phyloP scores from a whole-genome alignment of 768 basidiomycete species.

The Tulasnella sp. region DNA sequence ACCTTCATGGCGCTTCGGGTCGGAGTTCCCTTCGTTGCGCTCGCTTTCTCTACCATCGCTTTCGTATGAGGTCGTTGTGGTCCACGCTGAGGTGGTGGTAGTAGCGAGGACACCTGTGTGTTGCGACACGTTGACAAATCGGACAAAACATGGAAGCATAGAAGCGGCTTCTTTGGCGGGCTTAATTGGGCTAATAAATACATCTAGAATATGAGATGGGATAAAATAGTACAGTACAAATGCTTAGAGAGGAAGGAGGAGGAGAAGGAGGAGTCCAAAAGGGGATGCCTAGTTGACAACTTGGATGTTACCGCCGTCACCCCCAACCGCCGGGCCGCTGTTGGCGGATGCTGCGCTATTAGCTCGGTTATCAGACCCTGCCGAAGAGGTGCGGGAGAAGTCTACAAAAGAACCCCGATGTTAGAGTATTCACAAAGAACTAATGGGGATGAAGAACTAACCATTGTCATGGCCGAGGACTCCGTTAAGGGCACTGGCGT shows the following conservation, averaged over 20 bases:
- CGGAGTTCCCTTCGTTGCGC: neutral
- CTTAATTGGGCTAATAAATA: neutral
- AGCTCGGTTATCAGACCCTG: neutral
- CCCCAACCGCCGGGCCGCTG: constrained; percentile 6
- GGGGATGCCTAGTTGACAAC: neutral
- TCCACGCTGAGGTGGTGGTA: neutral
- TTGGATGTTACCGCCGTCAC: constrained; percentile 11
- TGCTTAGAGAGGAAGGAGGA: neutral
- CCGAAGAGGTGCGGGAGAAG: neutral
- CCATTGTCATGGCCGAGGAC: neutral
- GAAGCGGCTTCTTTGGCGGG: neutral
- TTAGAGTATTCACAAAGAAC: neutral
- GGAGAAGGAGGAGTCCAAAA: neutral
- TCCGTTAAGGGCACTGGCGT: neutral
- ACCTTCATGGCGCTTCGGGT: neutral
- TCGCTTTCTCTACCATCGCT: neutral
- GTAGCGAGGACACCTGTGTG: neutral
- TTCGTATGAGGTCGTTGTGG: neutral
- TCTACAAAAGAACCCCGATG: neutral
- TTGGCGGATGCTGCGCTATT: neutral
- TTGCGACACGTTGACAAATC: constrained; percentile 11
- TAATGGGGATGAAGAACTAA: neutral
- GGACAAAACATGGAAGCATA: neutral
- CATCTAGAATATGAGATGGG: neutral
- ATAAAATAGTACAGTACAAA: neutral